Evolutionary conservation across 164 flowering plant species (phyloP), one percentile per base, ranked within the genome.

Genomic region (Houttuynia cordata): DNA sequence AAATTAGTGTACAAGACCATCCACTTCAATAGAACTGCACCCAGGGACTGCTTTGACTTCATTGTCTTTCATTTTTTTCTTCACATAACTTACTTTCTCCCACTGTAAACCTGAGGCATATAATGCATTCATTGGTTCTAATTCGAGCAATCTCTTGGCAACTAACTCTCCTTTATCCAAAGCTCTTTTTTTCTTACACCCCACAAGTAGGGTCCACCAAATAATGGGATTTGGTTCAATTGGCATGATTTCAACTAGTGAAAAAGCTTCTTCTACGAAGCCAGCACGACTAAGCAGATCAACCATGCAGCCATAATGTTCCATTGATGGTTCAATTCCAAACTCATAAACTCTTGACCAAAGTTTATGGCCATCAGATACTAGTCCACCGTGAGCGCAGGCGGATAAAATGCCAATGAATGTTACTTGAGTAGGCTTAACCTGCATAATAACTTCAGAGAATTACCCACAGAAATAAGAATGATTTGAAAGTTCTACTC

Each of bases 231-330:
- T 71, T 21, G 81, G 76, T 22, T 63, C 18, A 3, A 73, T 64
- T 17, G 62, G 72, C 76, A 77, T 70, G 59, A 65, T 57, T 56
- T 75, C 66, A 20, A 72, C 74, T 24, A 75, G 60, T 3, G 53
- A 45, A 54, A 58, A 68, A 5, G 78, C 81, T 17, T 77, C 79
- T 25, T 75, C 75, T 17, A 74, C 17, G 53, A 53, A 66, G 15
- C 79, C 71, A 8, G 74, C 76, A 57, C 78, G 75, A 51, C 81
- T 75, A 1, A 80, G 71, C 40, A 80, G 64, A 72, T 77, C 81
- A 61, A 77, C 79, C 81, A 80, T 75, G 56, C 81, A 77, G 20
- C 79, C 76, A 62, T 80, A 77, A 68, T 66, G 83, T 68, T 80
- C 84, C 77, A 78, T 68, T 39, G 72, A 62, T 39, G 80, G 81